These are phyloP conservation scores for Artemisia annua DNA, from an alignment of 129 eudicot species.

Conservation along the genomic window DNA sequence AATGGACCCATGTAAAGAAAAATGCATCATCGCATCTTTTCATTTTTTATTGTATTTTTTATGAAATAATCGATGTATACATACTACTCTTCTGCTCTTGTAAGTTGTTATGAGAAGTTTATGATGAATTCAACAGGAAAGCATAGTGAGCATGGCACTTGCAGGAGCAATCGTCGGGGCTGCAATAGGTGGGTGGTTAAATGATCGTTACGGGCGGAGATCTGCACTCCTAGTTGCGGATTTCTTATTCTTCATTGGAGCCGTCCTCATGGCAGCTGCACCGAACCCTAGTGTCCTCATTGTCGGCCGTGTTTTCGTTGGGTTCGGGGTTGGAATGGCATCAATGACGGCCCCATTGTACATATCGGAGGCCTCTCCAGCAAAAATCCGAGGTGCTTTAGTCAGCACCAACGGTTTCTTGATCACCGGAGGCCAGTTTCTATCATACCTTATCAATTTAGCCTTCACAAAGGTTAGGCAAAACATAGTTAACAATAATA, in stretches of 20 bases:
- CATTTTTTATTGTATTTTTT: too few relatives aligned
- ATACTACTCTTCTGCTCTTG: neutral
- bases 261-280: too few relatives aligned
- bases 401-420: conserved; percentile 71
- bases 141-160: conserved; percentile 75
- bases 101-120: neutral
- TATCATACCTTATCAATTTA: conserved; percentile 63
- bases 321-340: conserved; percentile 75
- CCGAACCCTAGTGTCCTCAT: too few relatives aligned
- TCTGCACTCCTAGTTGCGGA: too few relatives aligned
- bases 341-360: conserved; percentile 73
- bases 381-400: conserved; percentile 57
- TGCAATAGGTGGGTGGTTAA: conserved; percentile 68
- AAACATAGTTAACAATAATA: neutral
- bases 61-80: neutral
- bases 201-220: conserved; percentile 59
- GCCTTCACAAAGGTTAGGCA: conserved; percentile 67
- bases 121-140: conserved; percentile 43
- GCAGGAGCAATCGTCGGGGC: conserved; percentile 81
- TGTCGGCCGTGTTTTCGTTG: conserved; percentile 64
- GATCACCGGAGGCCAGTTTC: conserved; percentile 78
- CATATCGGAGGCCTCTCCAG: conserved; percentile 74
- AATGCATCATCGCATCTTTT: too few relatives aligned
- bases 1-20: too few relatives aligned
- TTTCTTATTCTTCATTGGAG: too few relatives aligned